These are phyloP conservation scores for Colletotrichum liriopes DNA, from an alignment of 2,329 filamentous ascomycete species.

Conservation along the genomic window DNA sequence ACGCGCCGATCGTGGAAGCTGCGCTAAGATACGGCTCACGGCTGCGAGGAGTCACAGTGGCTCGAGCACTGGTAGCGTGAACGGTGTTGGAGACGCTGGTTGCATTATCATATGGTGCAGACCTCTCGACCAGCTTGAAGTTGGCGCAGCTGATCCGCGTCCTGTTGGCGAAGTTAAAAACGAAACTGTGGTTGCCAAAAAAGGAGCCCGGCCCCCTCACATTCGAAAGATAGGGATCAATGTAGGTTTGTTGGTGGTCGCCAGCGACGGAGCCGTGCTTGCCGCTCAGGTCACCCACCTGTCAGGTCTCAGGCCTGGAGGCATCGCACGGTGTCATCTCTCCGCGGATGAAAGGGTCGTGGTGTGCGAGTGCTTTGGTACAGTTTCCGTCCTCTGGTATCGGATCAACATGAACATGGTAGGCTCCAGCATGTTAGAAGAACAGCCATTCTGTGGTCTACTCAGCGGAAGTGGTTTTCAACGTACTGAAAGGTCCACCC, in stretches of 20 bases:
- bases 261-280: slow-evolving; percentile 75
- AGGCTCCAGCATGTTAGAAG: slow-evolving; percentile 63
- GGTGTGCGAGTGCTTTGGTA: slow-evolving; percentile 75
- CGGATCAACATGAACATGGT: slow-evolving; percentile 79
- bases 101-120: slow-evolving; percentile 33
- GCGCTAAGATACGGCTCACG: not conserved
- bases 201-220: slow-evolving; percentile 66
- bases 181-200: slow-evolving; percentile 76
- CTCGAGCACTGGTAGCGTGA: not conserved
- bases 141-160: slow-evolving; percentile 71
- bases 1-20: not conserved
- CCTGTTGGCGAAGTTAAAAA: slow-evolving; percentile 48
- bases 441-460: not conserved
- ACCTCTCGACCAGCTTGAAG: slow-evolving; percentile 50
- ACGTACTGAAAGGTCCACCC: slow-evolving; percentile 60
- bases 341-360: slow-evolving; percentile 79
- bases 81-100: slow-evolving; percentile 9
- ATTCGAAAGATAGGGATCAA: slow-evolving; percentile 72
- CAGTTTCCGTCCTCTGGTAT: slow-evolving; percentile 80
- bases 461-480: not conserved
- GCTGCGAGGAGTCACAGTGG: not conserved
- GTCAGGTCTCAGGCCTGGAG: slow-evolving; percentile 73
- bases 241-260: slow-evolving; percentile 66
- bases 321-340: slow-evolving; percentile 74
- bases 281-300: slow-evolving; percentile 83